Conservation (phyloP, 495 filamentous ascomycete species). For the Tirmania nivea region DNA sequence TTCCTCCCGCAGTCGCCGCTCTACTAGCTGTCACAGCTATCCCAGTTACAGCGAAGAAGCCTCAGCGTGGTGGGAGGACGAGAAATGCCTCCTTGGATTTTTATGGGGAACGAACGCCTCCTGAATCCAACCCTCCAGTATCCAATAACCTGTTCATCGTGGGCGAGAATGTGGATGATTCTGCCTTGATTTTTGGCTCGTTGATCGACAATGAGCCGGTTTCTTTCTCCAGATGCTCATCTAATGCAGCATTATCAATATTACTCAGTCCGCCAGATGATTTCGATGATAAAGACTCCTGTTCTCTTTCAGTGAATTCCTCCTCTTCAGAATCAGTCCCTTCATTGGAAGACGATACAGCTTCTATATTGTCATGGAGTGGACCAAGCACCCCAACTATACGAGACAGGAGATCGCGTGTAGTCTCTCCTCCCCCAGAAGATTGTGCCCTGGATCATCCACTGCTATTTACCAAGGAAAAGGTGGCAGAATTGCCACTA, state of each 20-base stretch:
- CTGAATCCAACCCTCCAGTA: background rate
- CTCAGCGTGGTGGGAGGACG: constrained; percentile 13
- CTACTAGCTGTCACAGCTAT: constrained; percentile 39
- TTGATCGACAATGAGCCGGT: constrained; percentile 8
- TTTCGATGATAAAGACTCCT: constrained; percentile 25
- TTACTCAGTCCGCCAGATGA: constrained; percentile 35
- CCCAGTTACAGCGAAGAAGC: constrained; percentile 19
- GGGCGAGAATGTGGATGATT: background rate
- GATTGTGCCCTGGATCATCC: constrained; percentile 37
- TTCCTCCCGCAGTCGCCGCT: constrained; percentile 37
- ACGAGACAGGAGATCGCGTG: background rate
- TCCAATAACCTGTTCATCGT: background rate
- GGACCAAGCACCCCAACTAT: constrained; percentile 18
- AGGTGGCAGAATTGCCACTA: constrained; percentile 9
- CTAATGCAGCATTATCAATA: constrained; percentile 19
- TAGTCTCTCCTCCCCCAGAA: constrained; percentile 25
- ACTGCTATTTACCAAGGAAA: constrained; percentile 23
- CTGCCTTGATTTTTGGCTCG: background rate
- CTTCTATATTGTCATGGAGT: constrained; percentile 16
- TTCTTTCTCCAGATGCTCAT: constrained; percentile 10
- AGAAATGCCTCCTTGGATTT: constrained; percentile 11
- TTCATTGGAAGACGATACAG: constrained; percentile 33
- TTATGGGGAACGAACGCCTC: constrained; percentile 11
- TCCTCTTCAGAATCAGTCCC: constrained; percentile 40
- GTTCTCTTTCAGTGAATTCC: constrained; percentile 27